phyloP scores from a whole-genome alignment of 305 asterid genomes.

The Fraxinus dipetala region DNA sequence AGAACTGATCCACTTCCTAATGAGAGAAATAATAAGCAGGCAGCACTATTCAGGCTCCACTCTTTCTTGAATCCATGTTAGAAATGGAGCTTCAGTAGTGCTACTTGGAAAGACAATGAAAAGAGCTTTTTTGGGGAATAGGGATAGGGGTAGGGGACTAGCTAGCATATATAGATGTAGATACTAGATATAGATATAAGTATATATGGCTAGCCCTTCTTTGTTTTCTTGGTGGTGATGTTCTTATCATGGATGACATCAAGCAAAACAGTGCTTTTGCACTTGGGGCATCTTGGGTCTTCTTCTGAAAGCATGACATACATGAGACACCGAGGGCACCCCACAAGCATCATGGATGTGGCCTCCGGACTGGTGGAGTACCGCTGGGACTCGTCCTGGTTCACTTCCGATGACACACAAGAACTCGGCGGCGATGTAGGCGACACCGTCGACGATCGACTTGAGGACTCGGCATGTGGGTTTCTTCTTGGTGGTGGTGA shows the following conservation, averaged over 20 bases:
- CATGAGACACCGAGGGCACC: slow-evolving; percentile 50
- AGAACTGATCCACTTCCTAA: background rate
- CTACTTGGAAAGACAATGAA: slow-evolving; percentile 11
- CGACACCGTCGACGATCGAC: slow-evolving; percentile 35
- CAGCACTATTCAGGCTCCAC: slow-evolving; percentile 40
- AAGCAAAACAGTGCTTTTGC: slow-evolving; percentile 49
- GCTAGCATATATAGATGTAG: background rate
- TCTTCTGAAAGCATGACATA: slow-evolving; percentile 45
- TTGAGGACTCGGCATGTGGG: slow-evolving; percentile 28
- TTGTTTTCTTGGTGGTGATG: slow-evolving; percentile 18
- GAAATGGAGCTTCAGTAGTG: slow-evolving; percentile 35
- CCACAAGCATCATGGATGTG: slow-evolving; percentile 45
- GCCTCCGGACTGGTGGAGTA: slow-evolving; percentile 45
- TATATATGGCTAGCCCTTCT: slow-evolving; percentile 13
- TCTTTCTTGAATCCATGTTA: slow-evolving; percentile 18
- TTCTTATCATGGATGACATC: slow-evolving; percentile 28
- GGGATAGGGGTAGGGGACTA: background rate
- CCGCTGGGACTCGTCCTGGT: slow-evolving; percentile 22
- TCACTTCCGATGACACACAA: slow-evolving; percentile 44
- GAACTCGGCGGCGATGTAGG: slow-evolving; percentile 43
- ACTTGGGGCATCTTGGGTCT: slow-evolving; percentile 50
- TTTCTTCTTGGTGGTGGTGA: slow-evolving; percentile 39
- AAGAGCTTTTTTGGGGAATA: background rate
- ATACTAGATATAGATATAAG: background rate
- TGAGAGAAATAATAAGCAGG: background rate